Base-by-base conservation (phyloP, 495 filamentous ascomycete genomes). In the Podospora australis region DNA sequence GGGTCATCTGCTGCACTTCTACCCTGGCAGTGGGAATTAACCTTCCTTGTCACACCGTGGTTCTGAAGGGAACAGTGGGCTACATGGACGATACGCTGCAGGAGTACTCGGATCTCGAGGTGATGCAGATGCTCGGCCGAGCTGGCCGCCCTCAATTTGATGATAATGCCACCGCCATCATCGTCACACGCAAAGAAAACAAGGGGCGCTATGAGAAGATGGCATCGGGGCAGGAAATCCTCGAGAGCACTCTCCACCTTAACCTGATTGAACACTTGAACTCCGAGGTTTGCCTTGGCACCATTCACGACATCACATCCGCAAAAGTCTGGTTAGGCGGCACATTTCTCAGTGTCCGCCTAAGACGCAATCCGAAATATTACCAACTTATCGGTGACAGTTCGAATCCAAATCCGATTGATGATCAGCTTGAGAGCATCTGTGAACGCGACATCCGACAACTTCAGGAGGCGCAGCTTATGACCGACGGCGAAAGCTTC, bases 121-220 rank as follows among this genome's bases (percentile, higher is more conserved):
- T 98, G 50, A 96, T 95, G 88, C 92, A 98, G 61, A 98, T 98
- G 92, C 77, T 97, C 23, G 92, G 92, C 19, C 83, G 92, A 41
- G 91, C 92, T 28, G 92, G 92, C 0, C 75, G 92, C 3, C 92
- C 92, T 2, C 92, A 98, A 64, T 98, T 95, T 53, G 92, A 95
- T 51, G 74, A 86, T 39, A 88, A 71, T 54, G 91, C 88, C 16
- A 78, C 82, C 19, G 92, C 88, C 9, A 83, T 96, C 20, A 95
- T 98, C 43, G 78, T 98, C 66, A 96, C 92, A 0, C 77, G 80
- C 20, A 70, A 68, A 8, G 71, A 82, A 16, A 87, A 87, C 23
- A 81, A 80, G 4, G 44, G 69, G 17, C 78, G 81, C 26, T 97
- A 96, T 59, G 81, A 96, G 56, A 83, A 71, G 55, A 83, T 98